phyloP scores from a whole-genome alignment of 495 filamentous ascomycete species.

The Talaromyces wortmannii region DNA sequence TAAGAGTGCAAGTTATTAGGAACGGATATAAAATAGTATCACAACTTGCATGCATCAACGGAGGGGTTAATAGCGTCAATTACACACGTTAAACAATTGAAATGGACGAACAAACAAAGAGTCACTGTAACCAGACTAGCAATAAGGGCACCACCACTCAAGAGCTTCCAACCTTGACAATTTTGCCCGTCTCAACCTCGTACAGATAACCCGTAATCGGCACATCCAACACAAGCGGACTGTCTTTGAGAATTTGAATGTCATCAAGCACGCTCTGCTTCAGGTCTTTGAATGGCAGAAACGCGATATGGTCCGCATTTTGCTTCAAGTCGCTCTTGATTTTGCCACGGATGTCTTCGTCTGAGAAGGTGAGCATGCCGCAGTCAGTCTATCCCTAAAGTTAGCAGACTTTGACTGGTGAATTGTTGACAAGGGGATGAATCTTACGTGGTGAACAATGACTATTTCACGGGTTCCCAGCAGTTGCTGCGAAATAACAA shows the following conservation, averaged over 20 bases:
- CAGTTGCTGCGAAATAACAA: constrained; percentile 76
- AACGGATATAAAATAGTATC: too few relatives aligned
- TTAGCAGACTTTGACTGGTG: too few relatives aligned
- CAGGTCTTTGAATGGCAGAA: constrained; percentile 59
- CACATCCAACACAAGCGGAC: constrained; percentile 51
- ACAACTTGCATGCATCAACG: too few relatives aligned
- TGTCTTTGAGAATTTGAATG: constrained; percentile 53
- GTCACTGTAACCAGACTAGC: background rate
- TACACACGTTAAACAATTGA: too few relatives aligned
- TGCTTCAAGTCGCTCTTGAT: constrained; percentile 52
- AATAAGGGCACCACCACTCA: background rate
- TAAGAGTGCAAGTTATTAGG: background rate
- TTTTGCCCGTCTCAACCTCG: constrained; percentile 71
- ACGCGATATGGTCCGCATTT: constrained; percentile 43
- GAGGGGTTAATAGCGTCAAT: too few relatives aligned
- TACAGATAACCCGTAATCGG: constrained; percentile 71
- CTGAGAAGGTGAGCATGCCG: constrained; percentile 76
- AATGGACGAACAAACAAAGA: too few relatives aligned
- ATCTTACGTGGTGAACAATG: constrained; percentile 70
- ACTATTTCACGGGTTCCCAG: constrained; percentile 74
- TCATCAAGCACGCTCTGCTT: constrained; percentile 60
- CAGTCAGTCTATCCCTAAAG: constrained; percentile 46
- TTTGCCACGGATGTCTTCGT: constrained; percentile 50
- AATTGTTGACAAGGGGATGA: too few relatives aligned
- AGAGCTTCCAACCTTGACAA: constrained; percentile 38